Conservation (phyloP, 2,329 filamentous ascomycete species). For the Fusarium anthophilum region DNA sequence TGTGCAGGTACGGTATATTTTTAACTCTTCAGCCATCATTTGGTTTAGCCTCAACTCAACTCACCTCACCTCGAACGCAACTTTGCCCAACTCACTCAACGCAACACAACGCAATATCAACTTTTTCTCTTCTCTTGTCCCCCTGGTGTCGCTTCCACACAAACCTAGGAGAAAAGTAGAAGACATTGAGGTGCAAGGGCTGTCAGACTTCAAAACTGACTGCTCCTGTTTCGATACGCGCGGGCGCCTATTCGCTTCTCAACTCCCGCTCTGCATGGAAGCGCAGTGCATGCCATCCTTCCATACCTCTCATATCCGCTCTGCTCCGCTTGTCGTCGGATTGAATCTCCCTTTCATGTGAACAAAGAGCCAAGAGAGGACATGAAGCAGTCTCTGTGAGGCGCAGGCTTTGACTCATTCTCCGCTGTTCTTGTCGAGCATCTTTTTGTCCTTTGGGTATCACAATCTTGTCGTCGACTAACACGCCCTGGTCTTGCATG, state of each 20-base stretch:
- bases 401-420: constrained; percentile 9
- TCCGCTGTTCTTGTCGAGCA: background rate
- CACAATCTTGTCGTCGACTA: background rate
- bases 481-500: constrained; percentile 8
- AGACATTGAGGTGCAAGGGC: background rate
- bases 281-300: constrained; percentile 13
- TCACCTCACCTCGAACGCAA: constrained; percentile 7
- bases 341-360: constrained; percentile 21
- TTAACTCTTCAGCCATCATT: constrained; percentile 33
- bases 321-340: constrained; percentile 25
- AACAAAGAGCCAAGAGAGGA: background rate
- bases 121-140: background rate
- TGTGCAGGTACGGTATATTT: constrained; percentile 35
- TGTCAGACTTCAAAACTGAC: background rate
- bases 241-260: constrained; percentile 30
- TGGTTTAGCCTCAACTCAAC: constrained; percentile 24
- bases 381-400: constrained; percentile 8
- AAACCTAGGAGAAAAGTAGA: background rate
- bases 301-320: constrained; percentile 1
- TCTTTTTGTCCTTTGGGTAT: constrained; percentile 9
- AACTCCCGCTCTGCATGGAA: constrained; percentile 15
- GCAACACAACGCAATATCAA: constrained; percentile 6
- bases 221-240: constrained; percentile 14
- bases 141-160: background rate
- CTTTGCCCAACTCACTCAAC: constrained; percentile 4